Evolutionary conservation across 2,329 filamentous ascomycete genomes (phyloP), one percentile per base, ranked within the genome.

Genomic region (Apiospora pterosperma): DNA sequence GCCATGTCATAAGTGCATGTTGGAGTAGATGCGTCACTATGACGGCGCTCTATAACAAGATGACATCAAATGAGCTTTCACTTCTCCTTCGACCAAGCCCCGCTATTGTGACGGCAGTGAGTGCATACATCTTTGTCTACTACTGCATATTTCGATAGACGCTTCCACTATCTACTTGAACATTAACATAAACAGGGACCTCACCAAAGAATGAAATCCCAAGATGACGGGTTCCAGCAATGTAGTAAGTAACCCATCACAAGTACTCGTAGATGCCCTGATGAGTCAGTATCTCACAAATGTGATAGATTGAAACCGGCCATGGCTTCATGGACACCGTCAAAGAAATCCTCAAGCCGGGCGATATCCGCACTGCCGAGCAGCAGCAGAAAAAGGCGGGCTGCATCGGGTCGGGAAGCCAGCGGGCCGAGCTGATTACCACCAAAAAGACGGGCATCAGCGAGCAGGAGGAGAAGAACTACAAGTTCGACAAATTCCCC

Each of bases 351-450:
- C 82, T 78, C 68, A 81, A 73, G 10, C 68, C 68, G 0, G 79
- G 80, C 11, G 84, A 88, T 68, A 70, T 88, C 16, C 76, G 77
- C 1, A 75, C 81, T n/a, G 76, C 77, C 34, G 81, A 84, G 67
- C 64, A 76, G 25, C 74, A 76, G 8, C 75, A 74, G 12, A 83
- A 86, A 16, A n/a, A n/a, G n/a, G n/a, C n/a, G n/a, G n/a, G n/a
- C n/a, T n/a, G n/a, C 28, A 55, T 55, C 48, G 48, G 48, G 28
- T 55, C 48, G 28, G 25, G 48, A 16, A 28, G 48, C 12, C 25
- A 55, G 16, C 48, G 48, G 16, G 48, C 48, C 3, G 19, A n/a
- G 25, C 48, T 55, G 16, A 31, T 16, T 1, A 10, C 7, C 19
- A 5, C 28, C 28, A n/a, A 34, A 19, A n/a, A 16, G 1, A 34